Conservation (phyloP, 352 stramenopile species). For the Phytophthora nicotianae region DNA sequence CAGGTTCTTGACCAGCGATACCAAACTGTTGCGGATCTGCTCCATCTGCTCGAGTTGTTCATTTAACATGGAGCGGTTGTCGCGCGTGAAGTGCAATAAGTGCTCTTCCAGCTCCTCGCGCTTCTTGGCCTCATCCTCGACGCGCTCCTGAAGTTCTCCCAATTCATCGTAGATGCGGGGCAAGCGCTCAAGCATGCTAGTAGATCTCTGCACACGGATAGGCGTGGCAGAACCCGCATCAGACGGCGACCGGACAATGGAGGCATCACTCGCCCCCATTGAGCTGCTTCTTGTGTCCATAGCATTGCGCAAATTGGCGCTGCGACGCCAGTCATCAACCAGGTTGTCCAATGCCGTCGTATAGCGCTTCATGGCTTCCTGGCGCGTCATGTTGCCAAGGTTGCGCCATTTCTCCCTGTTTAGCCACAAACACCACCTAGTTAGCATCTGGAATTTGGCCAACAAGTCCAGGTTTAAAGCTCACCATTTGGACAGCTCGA, state of each 20-base stretch:
- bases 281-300: conserved; percentile 9
- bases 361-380: conserved; percentile 84
- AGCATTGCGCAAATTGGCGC: conserved; percentile 42
- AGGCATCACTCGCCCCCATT: conserved; percentile 18
- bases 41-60: conserved; percentile 61
- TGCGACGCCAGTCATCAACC: conserved; percentile 82
- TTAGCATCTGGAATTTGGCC: not conserved
- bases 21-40: conserved; percentile 55
- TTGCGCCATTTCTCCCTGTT: conserved; percentile 76
- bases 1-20: conserved; percentile 58
- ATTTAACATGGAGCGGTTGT: conserved; percentile 63
- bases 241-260: conserved; percentile 15
- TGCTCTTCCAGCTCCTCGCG: conserved; percentile 71
- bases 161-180: conserved; percentile 73
- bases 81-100: conserved; percentile 62
- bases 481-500: conserved; percentile 65
- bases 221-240: conserved; percentile 24
- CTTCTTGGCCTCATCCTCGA: conserved; percentile 76
- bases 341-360: conserved; percentile 77
- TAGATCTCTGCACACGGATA: conserved; percentile 32
- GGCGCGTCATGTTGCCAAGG: conserved; percentile 66
- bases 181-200: conserved; percentile 72
- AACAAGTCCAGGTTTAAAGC: not conserved
- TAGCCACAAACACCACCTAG: not conserved
- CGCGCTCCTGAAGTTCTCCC: conserved; percentile 63